Conservation (phyloP, 148 eudicot genomes). For the Arbutus unedo region DNA sequence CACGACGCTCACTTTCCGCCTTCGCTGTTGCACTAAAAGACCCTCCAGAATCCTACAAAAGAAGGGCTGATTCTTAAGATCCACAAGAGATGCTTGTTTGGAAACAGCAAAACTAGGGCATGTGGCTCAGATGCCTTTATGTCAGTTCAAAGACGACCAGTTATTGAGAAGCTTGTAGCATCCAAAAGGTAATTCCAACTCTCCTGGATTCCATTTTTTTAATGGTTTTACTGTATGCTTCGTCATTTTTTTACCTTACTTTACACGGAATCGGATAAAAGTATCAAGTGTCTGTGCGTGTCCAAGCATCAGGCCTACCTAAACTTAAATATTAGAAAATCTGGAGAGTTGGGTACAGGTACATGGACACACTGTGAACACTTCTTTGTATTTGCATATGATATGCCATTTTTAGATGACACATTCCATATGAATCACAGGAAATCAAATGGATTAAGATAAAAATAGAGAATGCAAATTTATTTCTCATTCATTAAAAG, state of each 20-base stretch:
- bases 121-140: neutral
- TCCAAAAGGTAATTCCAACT: neutral
- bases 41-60: constrained; percentile 55
- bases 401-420: neutral
- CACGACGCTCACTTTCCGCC: constrained; percentile 63
- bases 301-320: neutral
- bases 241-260: neutral
- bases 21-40: constrained; percentile 48
- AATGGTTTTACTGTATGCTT: neutral
- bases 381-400: neutral
- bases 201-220: neutral
- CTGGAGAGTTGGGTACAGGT: neutral
- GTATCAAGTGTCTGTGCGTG: neutral
- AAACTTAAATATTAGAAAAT: neutral
- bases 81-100: neutral
- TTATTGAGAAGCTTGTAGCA: neutral
- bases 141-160: neutral
- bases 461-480: neutral
- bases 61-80: constrained; percentile 9
- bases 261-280: neutral
- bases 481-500: neutral
- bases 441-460: neutral
- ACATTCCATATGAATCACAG: neutral
- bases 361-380: neutral
- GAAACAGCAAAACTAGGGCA: constrained; percentile 3